These are phyloP conservation scores for Penicillium sp. DNA, from an alignment of 2,329 filamentous ascomycete species.

Conservation along the genomic window DNA sequence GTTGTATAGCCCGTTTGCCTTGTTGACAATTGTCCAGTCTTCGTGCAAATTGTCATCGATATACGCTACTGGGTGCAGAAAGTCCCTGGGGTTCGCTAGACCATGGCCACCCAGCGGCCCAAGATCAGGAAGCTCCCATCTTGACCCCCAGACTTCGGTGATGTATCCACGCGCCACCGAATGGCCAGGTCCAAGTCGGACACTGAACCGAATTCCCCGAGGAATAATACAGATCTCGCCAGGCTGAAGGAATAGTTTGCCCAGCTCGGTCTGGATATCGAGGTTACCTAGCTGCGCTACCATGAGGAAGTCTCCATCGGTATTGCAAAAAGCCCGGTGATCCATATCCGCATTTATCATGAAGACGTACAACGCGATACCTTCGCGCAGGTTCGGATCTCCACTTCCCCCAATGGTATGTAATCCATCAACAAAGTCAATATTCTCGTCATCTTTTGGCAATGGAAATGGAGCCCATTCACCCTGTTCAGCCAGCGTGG, in stretches of 20 bases:
- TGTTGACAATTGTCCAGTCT: slow-evolving; percentile 61
- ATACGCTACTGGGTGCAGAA: slow-evolving; percentile 62
- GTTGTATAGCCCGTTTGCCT: slow-evolving; percentile 64
- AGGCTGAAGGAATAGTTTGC: slow-evolving; percentile 63
- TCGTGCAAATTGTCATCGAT: slow-evolving; percentile 59
- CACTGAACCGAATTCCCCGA: slow-evolving; percentile 62
- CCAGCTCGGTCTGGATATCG: slow-evolving; percentile 68
- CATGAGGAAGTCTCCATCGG: slow-evolving; percentile 68
- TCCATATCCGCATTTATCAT: slow-evolving; percentile 62
- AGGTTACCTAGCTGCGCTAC: slow-evolving; percentile 65
- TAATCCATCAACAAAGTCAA: slow-evolving; percentile 61
- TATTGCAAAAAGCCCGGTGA: slow-evolving; percentile 59
- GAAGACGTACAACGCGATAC: slow-evolving; percentile 59
- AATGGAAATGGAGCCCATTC: slow-evolving; percentile 62
- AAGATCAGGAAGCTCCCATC: slow-evolving; percentile 67
- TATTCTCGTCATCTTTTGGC: slow-evolving; percentile 48
- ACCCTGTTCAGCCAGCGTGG: slow-evolving; percentile 58
- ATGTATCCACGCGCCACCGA: slow-evolving; percentile 63
- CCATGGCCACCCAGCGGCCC: slow-evolving; percentile 69
- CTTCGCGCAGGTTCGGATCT: slow-evolving; percentile 57
- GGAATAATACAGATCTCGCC: slow-evolving; percentile 68
- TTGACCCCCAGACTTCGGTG: slow-evolving; percentile 65
- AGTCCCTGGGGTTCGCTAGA: slow-evolving; percentile 66
- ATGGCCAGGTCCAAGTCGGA: slow-evolving; percentile 60
- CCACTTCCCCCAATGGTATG: slow-evolving; percentile 60